Conservation (phyloP, 768 basidiomycete species). For the Mycena sanguinolenta region DNA sequence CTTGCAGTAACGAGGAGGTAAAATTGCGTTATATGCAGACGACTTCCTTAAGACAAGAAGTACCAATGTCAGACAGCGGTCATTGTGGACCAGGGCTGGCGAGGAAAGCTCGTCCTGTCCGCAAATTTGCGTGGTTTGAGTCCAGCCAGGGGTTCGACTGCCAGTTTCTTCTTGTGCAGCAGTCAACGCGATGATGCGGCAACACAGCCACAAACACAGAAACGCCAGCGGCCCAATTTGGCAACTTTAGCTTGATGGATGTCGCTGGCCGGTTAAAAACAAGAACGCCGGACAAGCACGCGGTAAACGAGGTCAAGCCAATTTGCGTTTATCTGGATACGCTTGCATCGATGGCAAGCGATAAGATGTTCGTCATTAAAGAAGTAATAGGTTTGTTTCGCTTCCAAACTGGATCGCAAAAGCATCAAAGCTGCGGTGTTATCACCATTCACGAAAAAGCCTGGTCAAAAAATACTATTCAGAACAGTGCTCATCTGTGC, state of each 20-base stretch:
- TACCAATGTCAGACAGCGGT: constrained; percentile 16
- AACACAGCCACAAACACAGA: not conserved
- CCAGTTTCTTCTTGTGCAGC: not conserved
- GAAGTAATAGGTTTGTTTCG: too few relatives aligned
- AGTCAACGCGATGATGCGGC: not conserved
- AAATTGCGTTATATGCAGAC: constrained; percentile 27
- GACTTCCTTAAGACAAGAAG: constrained; percentile 23
- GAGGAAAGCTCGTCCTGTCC: too few relatives aligned
- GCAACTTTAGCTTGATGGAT: not conserved
- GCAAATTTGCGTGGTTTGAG: too few relatives aligned
- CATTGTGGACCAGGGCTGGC: not conserved
- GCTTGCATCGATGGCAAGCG: too few relatives aligned
- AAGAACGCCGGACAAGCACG: too few relatives aligned
- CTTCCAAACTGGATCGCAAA: too few relatives aligned
- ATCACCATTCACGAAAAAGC: not conserved
- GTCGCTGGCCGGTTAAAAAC: too few relatives aligned
- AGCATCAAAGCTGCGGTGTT: too few relatives aligned
- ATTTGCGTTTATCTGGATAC: too few relatives aligned
- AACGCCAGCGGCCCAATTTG: not conserved
- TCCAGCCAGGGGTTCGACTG: constrained; percentile 23
- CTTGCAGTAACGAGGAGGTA: constrained; percentile 29
- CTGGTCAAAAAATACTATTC: constrained; percentile 25
- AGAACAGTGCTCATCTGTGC: constrained; percentile 31
- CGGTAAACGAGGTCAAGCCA: too few relatives aligned
- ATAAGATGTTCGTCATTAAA: too few relatives aligned